phyloP scores from a whole-genome alignment of 805 yeast species.

The Naumovozyma dairenensis region DNA sequence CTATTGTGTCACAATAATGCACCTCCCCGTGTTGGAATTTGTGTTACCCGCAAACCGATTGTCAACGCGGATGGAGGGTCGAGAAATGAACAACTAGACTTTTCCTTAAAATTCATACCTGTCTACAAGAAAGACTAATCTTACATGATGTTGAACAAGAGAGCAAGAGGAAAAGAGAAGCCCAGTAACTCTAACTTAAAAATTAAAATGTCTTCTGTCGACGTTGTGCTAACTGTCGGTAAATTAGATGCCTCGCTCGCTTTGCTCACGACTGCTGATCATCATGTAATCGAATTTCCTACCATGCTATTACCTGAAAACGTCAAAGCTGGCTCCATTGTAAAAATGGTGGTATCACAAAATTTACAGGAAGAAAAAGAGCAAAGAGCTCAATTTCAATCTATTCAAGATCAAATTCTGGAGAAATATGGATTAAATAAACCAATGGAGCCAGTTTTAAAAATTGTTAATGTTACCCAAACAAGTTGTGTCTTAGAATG shows the following conservation, averaged over 20 bases:
- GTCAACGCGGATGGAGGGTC: too few species aligned
- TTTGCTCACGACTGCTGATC: conserved; percentile 77
- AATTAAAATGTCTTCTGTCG: conserved; percentile 46
- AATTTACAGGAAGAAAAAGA: conserved; percentile 55
- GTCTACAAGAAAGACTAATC: too few species aligned
- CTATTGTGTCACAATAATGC: too few species aligned
- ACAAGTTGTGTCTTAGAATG: conserved; percentile 92
- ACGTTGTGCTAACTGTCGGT: conserved; percentile 89
- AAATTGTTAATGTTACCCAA: conserved; percentile 74
- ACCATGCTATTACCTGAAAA: conserved; percentile 84
- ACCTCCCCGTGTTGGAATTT: too few species aligned
- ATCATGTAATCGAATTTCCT: conserved; percentile 94
- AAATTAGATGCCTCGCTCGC: conserved; percentile 94
- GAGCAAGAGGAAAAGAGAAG: too few species aligned
- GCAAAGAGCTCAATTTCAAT: conserved; percentile 49
- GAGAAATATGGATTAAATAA: conserved; percentile 59
- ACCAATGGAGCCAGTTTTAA: conserved; percentile 64
- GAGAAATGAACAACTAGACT: too few species aligned
- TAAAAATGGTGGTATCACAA: conserved; percentile 74
- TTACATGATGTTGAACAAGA: too few species aligned
- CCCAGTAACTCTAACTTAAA: too few species aligned
- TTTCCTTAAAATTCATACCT: too few species aligned
- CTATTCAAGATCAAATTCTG: conserved; percentile 64
- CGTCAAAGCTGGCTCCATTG: conserved; percentile 85
- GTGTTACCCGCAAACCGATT: too few species aligned